These are phyloP conservation scores for Dictyostelium firmibasis DNA, from an alignment of 78 protist genomes.

Conservation along the genomic window DNA sequence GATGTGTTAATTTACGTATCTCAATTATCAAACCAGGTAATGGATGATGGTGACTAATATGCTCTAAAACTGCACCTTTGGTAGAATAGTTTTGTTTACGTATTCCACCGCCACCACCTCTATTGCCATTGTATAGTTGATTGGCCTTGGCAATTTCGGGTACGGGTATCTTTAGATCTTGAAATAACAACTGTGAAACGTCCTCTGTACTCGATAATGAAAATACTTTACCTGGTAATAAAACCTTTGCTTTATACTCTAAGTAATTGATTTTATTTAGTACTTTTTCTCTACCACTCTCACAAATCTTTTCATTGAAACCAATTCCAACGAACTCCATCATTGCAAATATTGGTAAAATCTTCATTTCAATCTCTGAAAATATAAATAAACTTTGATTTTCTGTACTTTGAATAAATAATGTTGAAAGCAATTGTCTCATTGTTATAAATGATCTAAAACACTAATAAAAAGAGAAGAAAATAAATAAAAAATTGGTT, in stretches of 20 bases:
- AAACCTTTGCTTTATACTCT: background rate
- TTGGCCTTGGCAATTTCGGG: conserved; percentile 1
- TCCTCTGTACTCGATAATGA: background rate
- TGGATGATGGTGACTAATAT: conserved; percentile 40
- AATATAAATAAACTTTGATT: conserved; percentile 19
- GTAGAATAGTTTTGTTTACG: conserved; percentile 3
- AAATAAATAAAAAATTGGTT: too few species aligned
- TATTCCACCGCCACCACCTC: background rate
- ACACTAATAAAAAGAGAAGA: background rate
- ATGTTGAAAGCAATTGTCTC: background rate
- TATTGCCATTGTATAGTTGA: background rate
- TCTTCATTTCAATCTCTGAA: conserved; percentile 56
- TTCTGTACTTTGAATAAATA: background rate
- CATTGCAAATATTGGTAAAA: conserved; percentile 55
- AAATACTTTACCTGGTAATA: conserved; percentile 20
- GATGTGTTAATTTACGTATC: conserved; percentile 45
- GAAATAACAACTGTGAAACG: conserved; percentile 27
- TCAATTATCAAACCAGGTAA: conserved; percentile 42
- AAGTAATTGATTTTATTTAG: conserved; percentile 24
- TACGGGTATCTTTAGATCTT: background rate
- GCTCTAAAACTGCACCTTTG: background rate
- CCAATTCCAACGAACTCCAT: conserved; percentile 82
- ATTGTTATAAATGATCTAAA: conserved; percentile 25
- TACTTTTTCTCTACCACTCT: background rate
- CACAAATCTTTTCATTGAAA: conserved; percentile 14